Percentiles rank a stretch among this genome's conserved stretches.
Conservation (phyloP, 352 stramenopile genomes). For the Phytophthora ramorum region DNA sequence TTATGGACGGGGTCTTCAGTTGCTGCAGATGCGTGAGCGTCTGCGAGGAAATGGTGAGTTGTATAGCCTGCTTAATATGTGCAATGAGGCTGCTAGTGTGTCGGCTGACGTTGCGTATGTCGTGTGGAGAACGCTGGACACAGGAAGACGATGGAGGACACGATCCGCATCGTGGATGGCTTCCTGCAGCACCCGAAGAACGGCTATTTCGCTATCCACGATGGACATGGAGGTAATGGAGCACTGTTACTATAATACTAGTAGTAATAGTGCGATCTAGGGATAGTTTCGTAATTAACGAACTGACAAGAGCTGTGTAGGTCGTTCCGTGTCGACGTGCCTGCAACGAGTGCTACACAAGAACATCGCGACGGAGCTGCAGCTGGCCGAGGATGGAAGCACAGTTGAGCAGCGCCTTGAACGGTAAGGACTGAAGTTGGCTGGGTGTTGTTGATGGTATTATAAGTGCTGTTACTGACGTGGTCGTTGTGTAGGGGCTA, state of each 20-base stretch:
- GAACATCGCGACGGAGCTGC: conserved; percentile 62
- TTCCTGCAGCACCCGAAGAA: conserved; percentile 60
- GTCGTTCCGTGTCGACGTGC: conserved; percentile 72
- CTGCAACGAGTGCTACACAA: conserved; percentile 73
- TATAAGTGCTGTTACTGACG: not conserved
- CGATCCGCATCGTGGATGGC: conserved; percentile 73
- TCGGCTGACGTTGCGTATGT: not conserved
- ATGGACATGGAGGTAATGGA: conserved; percentile 74
- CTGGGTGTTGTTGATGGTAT: not conserved
- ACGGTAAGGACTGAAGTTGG: conserved; percentile 33
- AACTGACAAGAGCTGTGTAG: conserved; percentile 31
- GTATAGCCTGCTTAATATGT: not conserved
- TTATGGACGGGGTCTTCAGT: conserved; percentile 43
- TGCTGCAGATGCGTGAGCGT: conserved; percentile 76
- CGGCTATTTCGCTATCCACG: conserved; percentile 83
- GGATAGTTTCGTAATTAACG: too few species aligned
- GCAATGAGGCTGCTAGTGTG: not conserved
- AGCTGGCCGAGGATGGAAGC: conserved; percentile 42
- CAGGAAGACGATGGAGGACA: conserved; percentile 88
- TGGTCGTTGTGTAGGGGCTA: conserved; percentile 48
- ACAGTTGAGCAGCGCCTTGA: conserved; percentile 68
- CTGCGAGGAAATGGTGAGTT: conserved; percentile 78
- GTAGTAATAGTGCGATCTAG: too few species aligned
- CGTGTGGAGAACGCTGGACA: conserved; percentile 65
- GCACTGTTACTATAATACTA: not conserved